Conservation (phyloP, 345 rosid genomes). For the Populus davidiana region DNA sequence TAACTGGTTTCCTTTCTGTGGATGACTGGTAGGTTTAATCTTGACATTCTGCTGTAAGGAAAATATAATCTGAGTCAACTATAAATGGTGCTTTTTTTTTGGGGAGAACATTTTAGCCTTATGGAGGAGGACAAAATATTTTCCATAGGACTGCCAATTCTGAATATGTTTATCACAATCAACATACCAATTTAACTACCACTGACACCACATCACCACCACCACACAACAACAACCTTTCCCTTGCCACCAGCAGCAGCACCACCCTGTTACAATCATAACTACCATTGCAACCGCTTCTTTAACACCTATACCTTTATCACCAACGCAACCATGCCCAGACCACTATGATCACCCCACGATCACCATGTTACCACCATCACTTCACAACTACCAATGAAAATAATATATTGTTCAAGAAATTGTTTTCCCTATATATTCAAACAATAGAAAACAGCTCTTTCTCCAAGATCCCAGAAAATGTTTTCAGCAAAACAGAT, state of each 20-base stretch:
- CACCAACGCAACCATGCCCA: background rate
- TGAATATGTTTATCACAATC: background rate
- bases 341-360: background rate
- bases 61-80: background rate
- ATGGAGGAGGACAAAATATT: background rate
- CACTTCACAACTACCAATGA: background rate
- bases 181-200: background rate
- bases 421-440: background rate
- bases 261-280: background rate
- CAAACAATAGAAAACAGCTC: background rate
- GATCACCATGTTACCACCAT: background rate
- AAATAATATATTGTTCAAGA: background rate
- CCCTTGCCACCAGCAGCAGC: background rate
- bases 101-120: background rate
- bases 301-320: background rate
- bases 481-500: background rate
- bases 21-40: conserved; percentile 78
- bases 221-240: background rate
- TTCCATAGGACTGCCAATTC: background rate
- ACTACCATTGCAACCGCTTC: background rate
- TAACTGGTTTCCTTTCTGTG: conserved; percentile 86
- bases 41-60: background rate
- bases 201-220: background rate
- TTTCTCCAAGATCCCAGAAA: background rate
- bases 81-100: too few species aligned